Evolutionary conservation across 208 protist species (phyloP).

Genomic region (Leishmania major): DNA sequence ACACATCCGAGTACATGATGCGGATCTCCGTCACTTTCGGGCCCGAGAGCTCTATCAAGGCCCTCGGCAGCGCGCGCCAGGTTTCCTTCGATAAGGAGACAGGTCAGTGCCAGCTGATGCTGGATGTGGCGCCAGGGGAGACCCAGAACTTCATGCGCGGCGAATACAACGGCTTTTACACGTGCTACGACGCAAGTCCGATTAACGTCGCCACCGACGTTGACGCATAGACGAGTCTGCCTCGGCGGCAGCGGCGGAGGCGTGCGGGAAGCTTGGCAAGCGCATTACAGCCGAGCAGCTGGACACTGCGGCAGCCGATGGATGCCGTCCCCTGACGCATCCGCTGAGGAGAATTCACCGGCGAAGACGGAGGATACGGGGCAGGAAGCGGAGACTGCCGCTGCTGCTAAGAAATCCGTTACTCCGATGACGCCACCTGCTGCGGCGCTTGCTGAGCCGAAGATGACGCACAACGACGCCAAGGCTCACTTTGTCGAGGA

Average conservation of each 20-base stretch:
- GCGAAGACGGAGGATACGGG: background rate
- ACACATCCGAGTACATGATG: constrained; percentile 68
- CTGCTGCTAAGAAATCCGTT: background rate
- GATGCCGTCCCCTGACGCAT: constrained; percentile 2
- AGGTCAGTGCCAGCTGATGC: constrained; percentile 45
- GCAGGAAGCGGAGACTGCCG: background rate
- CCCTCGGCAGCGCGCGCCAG: constrained; percentile 47
- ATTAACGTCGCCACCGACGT: background rate
- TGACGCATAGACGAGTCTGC: background rate
- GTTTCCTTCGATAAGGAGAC: constrained; percentile 42
- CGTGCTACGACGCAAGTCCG: constrained; percentile 48
- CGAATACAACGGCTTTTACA: constrained; percentile 75
- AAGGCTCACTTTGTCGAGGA: constrained; percentile 13
- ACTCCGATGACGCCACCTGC: background rate
- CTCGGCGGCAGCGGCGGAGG: background rate
- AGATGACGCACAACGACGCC: background rate
- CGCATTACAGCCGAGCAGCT: constrained; percentile 3
- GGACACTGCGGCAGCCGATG: constrained; percentile 4
- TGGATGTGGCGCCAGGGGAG: constrained; percentile 51
- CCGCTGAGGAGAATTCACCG: background rate
- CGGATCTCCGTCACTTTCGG: constrained; percentile 64
- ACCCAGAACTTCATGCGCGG: constrained; percentile 75
- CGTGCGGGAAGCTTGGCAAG: background rate
- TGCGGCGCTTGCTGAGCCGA: background rate
- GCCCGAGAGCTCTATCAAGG: constrained; percentile 49